Evolutionary conservation across 176 grass and related monocot species (phyloP), one percentile per base, ranked within the genome.

Genomic region (Rhipidocladum racemiflorum): DNA sequence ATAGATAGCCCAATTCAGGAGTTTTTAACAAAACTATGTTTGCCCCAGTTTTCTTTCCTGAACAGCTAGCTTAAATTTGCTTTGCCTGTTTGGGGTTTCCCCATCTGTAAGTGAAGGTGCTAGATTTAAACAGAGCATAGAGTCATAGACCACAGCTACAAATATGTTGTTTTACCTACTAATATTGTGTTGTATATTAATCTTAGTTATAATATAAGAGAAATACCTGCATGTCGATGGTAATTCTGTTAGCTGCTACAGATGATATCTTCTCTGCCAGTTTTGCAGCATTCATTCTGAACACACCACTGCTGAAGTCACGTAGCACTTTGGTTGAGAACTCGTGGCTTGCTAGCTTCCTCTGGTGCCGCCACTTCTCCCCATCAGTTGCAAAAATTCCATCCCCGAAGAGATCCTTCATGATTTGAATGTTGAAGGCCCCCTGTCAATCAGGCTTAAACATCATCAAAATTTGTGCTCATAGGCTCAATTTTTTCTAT

Each of bases 311-410:
- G 81, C 87, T 87, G 87, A 76, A 94, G 6, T 87, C 84, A 45
- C 84, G 84, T 11, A 94, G 65, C 51, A 94, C 72, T 79, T 85
- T 94, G 35, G 87, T 89, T 32, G 92, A 94, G 81, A 94, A 94
- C 18, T 91, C 92, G 9, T 85, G 71, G 67, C 92, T 94, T 64
- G 89, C 92, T 42, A 94, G 56, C 65, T 94, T 94, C 72, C 92
- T 89, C 62, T 94, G 92, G 32, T 89, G 83, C 54, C 49, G 67
- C 92, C 89, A 94, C 16, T 85, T 94, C 7, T 94, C 84, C 18
- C 92, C 92, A 0, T 94, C 87, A 45, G 80, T 84, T 61, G 81
- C 77, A 46, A 94, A 94, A 24, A 94, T 91, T 16, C 92, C 92
- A 81, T 94, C 55, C 21, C 92, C 92, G 6, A 94, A 83, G 76